Evolutionary conservation across 2,329 filamentous ascomycete genomes (phyloP).

Genomic region (Hypoxylon sp.): DNA sequence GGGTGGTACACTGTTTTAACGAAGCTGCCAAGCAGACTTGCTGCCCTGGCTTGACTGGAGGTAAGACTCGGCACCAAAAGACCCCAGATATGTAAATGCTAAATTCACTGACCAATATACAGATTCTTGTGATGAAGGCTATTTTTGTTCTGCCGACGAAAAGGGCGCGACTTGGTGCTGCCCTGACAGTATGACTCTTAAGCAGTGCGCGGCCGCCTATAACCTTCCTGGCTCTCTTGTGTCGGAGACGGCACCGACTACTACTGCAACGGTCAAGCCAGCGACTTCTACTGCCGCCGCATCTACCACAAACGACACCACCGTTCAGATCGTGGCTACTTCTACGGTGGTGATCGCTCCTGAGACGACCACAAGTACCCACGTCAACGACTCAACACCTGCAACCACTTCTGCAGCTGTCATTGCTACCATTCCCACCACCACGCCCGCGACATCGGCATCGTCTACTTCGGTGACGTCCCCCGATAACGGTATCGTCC

Average conservation of each 20-base stretch:
- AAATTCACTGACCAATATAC: slow-evolving; percentile 20
- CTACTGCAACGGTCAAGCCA: slow-evolving; percentile 33
- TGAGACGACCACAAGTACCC: background rate
- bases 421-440: background rate
- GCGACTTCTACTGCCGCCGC: slow-evolving; percentile 24
- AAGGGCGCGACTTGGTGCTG: slow-evolving; percentile 69
- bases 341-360: slow-evolving; percentile 3
- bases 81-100: slow-evolving; percentile 6
- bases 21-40: slow-evolving; percentile 63
- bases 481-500: slow-evolving; percentile 28
- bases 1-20: slow-evolving; percentile 69
- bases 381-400: background rate
- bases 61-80: slow-evolving; percentile 56
- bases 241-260: slow-evolving; percentile 57
- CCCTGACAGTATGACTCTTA: slow-evolving; percentile 65
- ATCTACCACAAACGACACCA: slow-evolving; percentile 26
- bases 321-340: slow-evolving; percentile 15
- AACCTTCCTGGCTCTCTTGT: slow-evolving; percentile 62
- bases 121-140: slow-evolving; percentile 72
- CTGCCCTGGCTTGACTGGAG: slow-evolving; percentile 68
- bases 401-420: background rate
- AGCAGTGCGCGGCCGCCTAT: slow-evolving; percentile 65
- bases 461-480: slow-evolving; percentile 25
- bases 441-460: slow-evolving; percentile 7
- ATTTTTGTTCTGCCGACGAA: slow-evolving; percentile 70